phyloP scores from a whole-genome alignment of 495 filamentous ascomycete species.

The Achaetomiella virescens region DNA sequence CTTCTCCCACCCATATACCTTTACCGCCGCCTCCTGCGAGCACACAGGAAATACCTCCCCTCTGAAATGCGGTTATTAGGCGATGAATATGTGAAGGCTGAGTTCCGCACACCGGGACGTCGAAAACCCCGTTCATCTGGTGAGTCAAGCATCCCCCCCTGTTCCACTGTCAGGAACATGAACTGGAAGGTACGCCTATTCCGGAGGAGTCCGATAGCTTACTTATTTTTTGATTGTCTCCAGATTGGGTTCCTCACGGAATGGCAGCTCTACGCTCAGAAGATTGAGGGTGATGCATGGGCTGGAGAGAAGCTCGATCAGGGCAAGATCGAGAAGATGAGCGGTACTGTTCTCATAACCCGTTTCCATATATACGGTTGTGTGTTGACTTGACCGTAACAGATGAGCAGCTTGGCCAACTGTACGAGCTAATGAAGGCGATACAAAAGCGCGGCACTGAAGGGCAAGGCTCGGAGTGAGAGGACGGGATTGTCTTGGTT shows the following conservation, averaged over 20 bases:
- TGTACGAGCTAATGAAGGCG: constrained; percentile 89
- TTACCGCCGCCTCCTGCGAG: constrained; percentile 79
- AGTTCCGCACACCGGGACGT: constrained; percentile 79
- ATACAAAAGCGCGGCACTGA: constrained; percentile 57
- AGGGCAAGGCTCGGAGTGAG: constrained; percentile 21
- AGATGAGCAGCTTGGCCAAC: constrained; percentile 90
- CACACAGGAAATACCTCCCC: constrained; percentile 73
- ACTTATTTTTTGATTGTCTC: neutral
- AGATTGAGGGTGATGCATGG: constrained; percentile 81
- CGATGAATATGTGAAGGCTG: constrained; percentile 83
- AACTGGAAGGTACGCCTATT: too few relatives aligned
- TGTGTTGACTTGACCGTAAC: neutral
- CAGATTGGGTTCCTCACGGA: constrained; percentile 93
- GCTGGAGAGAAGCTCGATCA: constrained; percentile 68
- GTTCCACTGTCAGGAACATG: too few relatives aligned
- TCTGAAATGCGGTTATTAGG: constrained; percentile 72
- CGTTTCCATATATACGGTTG: too few relatives aligned
- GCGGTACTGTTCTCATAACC: constrained; percentile 58
- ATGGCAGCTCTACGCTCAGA: constrained; percentile 93
- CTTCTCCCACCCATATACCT: constrained; percentile 87
- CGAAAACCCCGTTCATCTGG: constrained; percentile 90
- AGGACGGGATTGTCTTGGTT: neutral
- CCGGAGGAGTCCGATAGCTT: too few relatives aligned
- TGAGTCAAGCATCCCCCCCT: too few relatives aligned
- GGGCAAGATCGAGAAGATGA: constrained; percentile 85